These are phyloP conservation scores for Aspergillus fischeri DNA, from an alignment of 2,329 filamentous ascomycete genomes.

Conservation along the genomic window DNA sequence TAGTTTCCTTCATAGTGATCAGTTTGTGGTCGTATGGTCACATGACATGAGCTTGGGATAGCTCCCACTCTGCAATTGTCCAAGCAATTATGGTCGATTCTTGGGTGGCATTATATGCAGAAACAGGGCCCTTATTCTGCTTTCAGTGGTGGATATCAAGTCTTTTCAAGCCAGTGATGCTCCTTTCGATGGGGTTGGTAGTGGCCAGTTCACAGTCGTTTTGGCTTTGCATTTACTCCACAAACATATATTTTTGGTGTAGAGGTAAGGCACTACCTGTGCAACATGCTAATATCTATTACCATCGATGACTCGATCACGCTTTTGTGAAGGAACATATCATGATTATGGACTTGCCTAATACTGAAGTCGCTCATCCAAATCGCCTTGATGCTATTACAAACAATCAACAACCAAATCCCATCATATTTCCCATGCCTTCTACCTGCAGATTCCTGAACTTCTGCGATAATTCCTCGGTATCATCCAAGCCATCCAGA, in stretches of 20 bases:
- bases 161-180: background rate
- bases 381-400: background rate
- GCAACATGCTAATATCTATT: too few relatives aligned
- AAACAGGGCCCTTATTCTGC: background rate
- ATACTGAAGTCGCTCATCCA: background rate
- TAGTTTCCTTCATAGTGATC: background rate
- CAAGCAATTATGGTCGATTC: background rate
- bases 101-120: background rate
- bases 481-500: slow-evolving; percentile 25
- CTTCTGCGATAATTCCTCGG: slow-evolving; percentile 10
- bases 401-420: slow-evolving; percentile 13
- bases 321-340: background rate
- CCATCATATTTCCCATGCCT: slow-evolving; percentile 10
- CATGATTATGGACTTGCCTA: background rate
- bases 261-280: background rate
- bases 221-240: background rate
- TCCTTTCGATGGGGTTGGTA: background rate
- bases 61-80: background rate
- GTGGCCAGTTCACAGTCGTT: background rate
- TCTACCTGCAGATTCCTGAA: slow-evolving; percentile 4
- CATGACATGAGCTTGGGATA: background rate
- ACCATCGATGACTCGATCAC: background rate
- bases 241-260: background rate
- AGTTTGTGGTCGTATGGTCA: background rate
- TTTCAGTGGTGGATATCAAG: background rate